Conservation (phyloP, 495 filamentous ascomycete species). For the Neurospora sp. region DNA sequence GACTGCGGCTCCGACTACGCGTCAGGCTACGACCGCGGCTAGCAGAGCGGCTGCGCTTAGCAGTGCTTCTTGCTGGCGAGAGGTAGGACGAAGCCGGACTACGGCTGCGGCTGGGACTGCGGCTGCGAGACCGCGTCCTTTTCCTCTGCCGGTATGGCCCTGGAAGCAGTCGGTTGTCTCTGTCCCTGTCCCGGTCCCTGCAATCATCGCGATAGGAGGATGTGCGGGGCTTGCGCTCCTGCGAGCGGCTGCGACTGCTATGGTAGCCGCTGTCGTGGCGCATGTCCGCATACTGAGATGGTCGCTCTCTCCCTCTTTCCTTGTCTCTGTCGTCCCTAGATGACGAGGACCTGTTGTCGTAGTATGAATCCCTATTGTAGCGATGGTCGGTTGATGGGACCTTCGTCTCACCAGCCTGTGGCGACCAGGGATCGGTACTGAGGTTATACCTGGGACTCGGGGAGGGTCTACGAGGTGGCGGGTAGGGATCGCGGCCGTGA, state of each 20-base stretch:
- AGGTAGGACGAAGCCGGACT: not conserved
- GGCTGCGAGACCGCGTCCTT: not conserved
- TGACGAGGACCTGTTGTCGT: conserved; percentile 1
- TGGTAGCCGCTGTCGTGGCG: conserved; percentile 26
- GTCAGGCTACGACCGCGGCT: not conserved
- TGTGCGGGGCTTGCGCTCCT: not conserved
- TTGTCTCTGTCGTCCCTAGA: conserved; percentile 9
- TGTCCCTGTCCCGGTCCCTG: conserved; percentile 2
- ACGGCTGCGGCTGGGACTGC: not conserved
- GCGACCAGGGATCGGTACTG: conserved; percentile 16
- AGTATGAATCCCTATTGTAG: conserved; percentile 1
- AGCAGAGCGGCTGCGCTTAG: not conserved
- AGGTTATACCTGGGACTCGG: conserved; percentile 5
- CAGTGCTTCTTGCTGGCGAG: not conserved
- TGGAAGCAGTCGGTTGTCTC: conserved; percentile 6
- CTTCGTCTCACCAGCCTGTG: conserved; percentile 15
- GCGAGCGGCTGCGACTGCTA: conserved; percentile 15
- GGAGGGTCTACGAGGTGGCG: conserved; percentile 1
- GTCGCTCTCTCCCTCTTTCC: not conserved
- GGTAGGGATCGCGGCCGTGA: not conserved
- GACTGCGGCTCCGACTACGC: conserved; percentile 1
- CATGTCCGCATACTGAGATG: conserved; percentile 1
- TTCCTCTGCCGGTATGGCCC: conserved; percentile 2
- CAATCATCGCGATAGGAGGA: conserved; percentile 8
- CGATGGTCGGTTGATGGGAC: not conserved